These are phyloP conservation scores for Phyllostachys edulis DNA, from an alignment of 176 grass and related monocot species.

Conservation along the genomic window DNA sequence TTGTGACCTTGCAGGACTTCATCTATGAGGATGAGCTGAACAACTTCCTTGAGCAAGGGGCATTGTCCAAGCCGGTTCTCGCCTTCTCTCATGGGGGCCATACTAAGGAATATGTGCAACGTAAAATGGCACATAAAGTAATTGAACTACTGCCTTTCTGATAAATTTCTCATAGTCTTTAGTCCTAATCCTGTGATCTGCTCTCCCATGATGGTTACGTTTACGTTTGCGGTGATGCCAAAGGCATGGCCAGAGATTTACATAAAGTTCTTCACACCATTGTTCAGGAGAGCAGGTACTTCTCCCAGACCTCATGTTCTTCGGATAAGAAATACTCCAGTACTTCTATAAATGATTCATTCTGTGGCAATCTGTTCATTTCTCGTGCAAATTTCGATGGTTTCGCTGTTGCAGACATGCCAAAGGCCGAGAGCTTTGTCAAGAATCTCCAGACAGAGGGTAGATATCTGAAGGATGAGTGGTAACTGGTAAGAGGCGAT, in stretches of 20 bases:
- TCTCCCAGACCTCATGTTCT: background rate
- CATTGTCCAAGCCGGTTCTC: no score
- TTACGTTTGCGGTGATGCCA: slow-evolving; percentile 93
- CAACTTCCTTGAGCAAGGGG: no score
- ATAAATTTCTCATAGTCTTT: background rate
- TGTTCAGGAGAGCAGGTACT: slow-evolving; percentile 82
- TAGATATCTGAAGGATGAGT: slow-evolving; percentile 88
- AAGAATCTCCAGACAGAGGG: slow-evolving; percentile 79
- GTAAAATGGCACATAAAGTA: slow-evolving; percentile 89
- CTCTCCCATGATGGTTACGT: slow-evolving; percentile 75
- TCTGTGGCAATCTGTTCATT: slow-evolving; percentile 12
- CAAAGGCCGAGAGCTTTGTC: slow-evolving; percentile 74
- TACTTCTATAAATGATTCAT: background rate
- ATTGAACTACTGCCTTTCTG: slow-evolving; percentile 14
- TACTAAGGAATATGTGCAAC: slow-evolving; percentile 91
- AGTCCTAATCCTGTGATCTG: slow-evolving; percentile 9
- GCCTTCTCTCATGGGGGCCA: slow-evolving; percentile 83
- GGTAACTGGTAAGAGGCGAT: slow-evolving; percentile 65
- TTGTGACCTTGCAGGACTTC: slow-evolving; percentile 64
- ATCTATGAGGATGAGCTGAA: slow-evolving; percentile 89
- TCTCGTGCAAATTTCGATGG: background rate
- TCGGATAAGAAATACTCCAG: background rate
- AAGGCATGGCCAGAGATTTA: slow-evolving; percentile 95
- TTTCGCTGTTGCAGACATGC: slow-evolving; percentile 48
- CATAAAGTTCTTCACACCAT: slow-evolving; percentile 85